phyloP scores from a whole-genome alignment of 768 basidiomycete genomes.

The Mycena albidolilacea region DNA sequence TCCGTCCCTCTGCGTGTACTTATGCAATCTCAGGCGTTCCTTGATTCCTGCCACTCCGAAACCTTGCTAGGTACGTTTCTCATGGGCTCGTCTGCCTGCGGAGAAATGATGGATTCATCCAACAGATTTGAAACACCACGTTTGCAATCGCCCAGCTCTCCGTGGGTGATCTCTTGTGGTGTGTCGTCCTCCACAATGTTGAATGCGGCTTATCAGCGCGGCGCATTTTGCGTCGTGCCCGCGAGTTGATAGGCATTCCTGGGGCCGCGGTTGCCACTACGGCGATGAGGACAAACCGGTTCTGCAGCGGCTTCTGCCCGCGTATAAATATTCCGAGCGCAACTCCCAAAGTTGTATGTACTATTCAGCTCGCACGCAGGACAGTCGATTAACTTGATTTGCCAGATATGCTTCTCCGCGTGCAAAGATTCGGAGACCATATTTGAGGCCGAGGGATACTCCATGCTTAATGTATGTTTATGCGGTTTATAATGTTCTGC shows the following conservation, averaged over 20 bases:
- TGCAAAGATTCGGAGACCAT: conserved; percentile 18
- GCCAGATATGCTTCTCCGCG: conserved; percentile 17
- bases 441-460: background rate
- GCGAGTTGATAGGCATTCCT: conserved; percentile 6
- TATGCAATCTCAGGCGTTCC: too few relatives aligned
- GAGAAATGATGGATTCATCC: background rate
- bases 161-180: background rate
- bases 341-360: conserved; percentile 10
- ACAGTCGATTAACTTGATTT: background rate
- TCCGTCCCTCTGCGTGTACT: too few relatives aligned
- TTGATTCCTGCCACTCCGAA: too few relatives aligned
- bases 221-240: conserved; percentile 6
- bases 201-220: background rate
- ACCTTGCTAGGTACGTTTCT: too few relatives aligned
- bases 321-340: background rate
- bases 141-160: conserved; percentile 8
- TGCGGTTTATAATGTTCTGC: too few relatives aligned
- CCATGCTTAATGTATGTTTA: conserved; percentile 5
- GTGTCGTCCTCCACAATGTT: too few relatives aligned
- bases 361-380: background rate
- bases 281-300: background rate
- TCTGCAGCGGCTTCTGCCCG: conserved; percentile 8
- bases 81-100: too few relatives aligned
- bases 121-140: conserved; percentile 6
- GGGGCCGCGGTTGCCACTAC: background rate